Evolutionary conservation across 352 stramenopile species (phyloP).

Genomic region (Phytophthora chlamydospora): DNA sequence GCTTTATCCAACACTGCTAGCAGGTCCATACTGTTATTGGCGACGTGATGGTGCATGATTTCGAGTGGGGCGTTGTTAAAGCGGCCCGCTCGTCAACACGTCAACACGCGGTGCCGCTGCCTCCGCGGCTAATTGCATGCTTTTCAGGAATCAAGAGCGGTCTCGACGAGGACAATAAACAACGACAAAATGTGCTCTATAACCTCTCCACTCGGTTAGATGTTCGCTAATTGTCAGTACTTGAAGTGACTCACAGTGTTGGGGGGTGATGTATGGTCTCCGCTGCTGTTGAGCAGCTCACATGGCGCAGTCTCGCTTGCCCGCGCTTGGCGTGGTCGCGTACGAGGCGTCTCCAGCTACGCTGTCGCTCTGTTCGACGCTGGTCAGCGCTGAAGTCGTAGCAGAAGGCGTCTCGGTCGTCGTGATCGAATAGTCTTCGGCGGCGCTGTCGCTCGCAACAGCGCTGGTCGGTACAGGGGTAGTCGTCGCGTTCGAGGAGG

Average conservation of each 20-base stretch:
- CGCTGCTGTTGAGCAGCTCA: slow-evolving; percentile 3
- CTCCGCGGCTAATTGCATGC: neutral
- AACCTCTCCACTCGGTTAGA: slow-evolving; percentile 13
- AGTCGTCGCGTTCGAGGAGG: neutral
- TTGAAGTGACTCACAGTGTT: slow-evolving; percentile 21
- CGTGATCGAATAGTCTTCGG: neutral
- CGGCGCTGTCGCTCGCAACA: neutral
- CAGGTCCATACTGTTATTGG: neutral
- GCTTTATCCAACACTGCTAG: no score
- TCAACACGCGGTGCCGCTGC: no score
- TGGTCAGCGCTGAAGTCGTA: neutral
- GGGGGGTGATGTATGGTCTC: neutral
- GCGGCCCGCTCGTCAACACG: neutral
- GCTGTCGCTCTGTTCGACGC: slow-evolving; percentile 6
- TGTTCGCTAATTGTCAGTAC: slow-evolving; percentile 19
- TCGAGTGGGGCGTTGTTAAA: slow-evolving; percentile 4
- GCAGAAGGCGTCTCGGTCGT: slow-evolving; percentile 7
- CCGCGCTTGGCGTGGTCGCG: slow-evolving; percentile 4
- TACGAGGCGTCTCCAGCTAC: slow-evolving; percentile 19
- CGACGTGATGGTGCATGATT: slow-evolving; percentile 6
- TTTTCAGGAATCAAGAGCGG: no score
- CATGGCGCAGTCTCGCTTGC: slow-evolving; percentile 27
- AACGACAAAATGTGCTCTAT: slow-evolving; percentile 8
- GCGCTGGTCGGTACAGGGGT: neutral
- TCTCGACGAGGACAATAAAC: no score